phyloP scores from a whole-genome alignment of 352 stramenopile genomes.

The Hyaloperonospora arabidopsidis region DNA sequence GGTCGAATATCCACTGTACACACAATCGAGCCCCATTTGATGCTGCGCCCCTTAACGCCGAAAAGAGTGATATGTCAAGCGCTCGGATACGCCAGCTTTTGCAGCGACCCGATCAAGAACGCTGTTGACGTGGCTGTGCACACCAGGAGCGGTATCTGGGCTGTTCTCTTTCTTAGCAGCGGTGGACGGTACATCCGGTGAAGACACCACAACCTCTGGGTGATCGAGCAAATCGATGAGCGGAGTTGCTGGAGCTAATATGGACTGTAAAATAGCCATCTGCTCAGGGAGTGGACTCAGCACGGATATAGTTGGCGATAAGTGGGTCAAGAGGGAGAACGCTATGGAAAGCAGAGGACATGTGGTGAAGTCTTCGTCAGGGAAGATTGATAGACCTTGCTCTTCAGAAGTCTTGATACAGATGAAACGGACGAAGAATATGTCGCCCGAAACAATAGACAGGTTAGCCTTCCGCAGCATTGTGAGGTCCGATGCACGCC shows the following conservation, averaged over 20 bases:
- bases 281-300: conserved; percentile 12
- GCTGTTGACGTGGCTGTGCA: conserved; percentile 20
- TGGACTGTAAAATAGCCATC: neutral
- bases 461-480: neutral
- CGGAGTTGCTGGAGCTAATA: neutral
- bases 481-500: neutral
- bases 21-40: conserved; percentile 6
- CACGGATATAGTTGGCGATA: neutral
- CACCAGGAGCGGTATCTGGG: neutral
- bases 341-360: conserved; percentile 22
- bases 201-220: neutral
- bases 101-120: conserved; percentile 10
- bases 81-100: conserved; percentile 5
- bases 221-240: conserved; percentile 10
- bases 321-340: conserved; percentile 34
- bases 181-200: neutral
- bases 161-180: neutral
- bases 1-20: conserved; percentile 12
- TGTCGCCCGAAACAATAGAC: neutral
- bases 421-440: conserved; percentile 1
- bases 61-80: conserved; percentile 24
- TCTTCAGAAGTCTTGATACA: neutral
- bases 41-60: conserved; percentile 12
- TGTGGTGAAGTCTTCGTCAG: neutral
- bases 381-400: neutral